phyloP scores from a whole-genome alignment of 164 flowering plant species.

The Berberis vulgaris region DNA sequence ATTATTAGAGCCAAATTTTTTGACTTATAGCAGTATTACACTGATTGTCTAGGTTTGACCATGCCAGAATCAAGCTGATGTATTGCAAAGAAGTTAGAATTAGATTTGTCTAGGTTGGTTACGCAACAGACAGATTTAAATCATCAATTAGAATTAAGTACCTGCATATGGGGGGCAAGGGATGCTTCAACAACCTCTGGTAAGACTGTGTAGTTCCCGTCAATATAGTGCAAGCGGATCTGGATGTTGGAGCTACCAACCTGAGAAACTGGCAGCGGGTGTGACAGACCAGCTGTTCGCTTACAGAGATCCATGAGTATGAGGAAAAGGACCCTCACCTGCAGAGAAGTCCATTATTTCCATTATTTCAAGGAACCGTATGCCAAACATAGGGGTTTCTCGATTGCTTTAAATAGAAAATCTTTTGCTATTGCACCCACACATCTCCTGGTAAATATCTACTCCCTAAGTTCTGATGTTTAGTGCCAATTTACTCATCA shows the following conservation, averaged over 20 bases:
- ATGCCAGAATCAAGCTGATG: background rate
- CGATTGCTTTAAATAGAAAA: background rate
- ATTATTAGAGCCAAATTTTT: no score
- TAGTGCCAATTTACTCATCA: no score
- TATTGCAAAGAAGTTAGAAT: background rate
- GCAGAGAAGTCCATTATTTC: conserved; percentile 9
- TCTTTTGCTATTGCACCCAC: background rate
- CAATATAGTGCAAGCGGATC: conserved; percentile 91
- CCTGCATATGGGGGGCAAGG: conserved; percentile 99
- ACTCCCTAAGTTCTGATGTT: no score
- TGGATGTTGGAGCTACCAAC: conserved; percentile 81
- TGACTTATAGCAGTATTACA: no score
- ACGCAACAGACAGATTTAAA: background rate
- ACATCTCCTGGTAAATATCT: no score
- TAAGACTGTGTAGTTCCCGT: conserved; percentile 92
- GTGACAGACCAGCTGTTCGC: conserved; percentile 59
- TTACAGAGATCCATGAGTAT: conserved; percentile 91
- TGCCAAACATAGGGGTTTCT: background rate
- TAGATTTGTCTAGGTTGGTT: background rate
- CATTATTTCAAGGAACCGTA: background rate
- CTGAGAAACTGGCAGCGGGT: conserved; percentile 89
- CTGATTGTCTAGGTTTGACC: no score
- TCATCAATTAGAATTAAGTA: conserved; percentile 14
- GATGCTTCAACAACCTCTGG: conserved; percentile 99
- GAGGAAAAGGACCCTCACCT: conserved; percentile 94